Conservation (phyloP, 192 early-diverging fungal species). For the Backusella tarrabulga region DNA sequence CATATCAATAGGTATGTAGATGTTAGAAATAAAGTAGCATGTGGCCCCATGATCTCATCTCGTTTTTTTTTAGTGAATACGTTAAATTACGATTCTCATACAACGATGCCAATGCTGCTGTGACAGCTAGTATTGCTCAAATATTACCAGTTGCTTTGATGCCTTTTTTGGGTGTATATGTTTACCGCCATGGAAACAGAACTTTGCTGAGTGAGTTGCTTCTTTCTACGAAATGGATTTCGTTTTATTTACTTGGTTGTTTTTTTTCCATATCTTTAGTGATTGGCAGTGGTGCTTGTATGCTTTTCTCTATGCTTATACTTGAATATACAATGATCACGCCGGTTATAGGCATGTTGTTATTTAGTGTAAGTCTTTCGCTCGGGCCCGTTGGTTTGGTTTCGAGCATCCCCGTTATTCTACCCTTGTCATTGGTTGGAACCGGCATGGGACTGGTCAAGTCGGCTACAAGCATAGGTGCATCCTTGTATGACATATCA, state of each 20-base stretch:
- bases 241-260: background rate
- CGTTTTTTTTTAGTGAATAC: constrained; percentile 53
- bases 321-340: constrained; percentile 52
- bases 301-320: constrained; percentile 31
- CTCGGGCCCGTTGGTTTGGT: constrained; percentile 59
- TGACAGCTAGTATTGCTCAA: constrained; percentile 65
- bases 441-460: constrained; percentile 65
- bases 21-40: background rate
- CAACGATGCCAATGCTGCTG: constrained; percentile 60
- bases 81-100: constrained; percentile 68
- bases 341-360: constrained; percentile 53
- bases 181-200: constrained; percentile 66
- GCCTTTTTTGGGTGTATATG: constrained; percentile 68
- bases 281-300: constrained; percentile 27
- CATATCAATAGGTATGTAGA: constrained; percentile 54
- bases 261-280: constrained; percentile 6
- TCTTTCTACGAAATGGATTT: background rate
- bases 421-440: constrained; percentile 54
- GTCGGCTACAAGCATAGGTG: constrained; percentile 59
- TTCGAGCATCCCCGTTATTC: constrained; percentile 54
- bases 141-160: constrained; percentile 66
- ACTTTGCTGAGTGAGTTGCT: constrained; percentile 43
- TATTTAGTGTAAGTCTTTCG: constrained; percentile 59
- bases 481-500: constrained; percentile 57
- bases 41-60: background rate